Conservation (phyloP, 345 rosid genomes). For the Eucalyptus grandis region DNA sequence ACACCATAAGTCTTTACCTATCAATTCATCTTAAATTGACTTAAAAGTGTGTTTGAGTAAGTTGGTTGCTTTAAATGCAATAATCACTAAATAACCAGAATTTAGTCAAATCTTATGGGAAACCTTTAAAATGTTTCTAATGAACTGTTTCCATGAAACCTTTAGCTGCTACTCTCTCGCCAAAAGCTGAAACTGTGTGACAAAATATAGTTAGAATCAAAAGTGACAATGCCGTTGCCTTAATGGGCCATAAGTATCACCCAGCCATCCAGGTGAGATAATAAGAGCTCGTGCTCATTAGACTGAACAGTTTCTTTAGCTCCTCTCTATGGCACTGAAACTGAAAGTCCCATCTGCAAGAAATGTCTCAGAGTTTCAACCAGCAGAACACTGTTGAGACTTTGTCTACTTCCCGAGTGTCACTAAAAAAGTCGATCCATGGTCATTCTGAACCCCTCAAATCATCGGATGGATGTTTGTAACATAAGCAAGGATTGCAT, state of each 20-base stretch:
- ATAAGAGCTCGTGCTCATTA: too few relatives aligned
- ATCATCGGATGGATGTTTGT: not conserved
- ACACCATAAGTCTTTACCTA: not conserved
- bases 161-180: not conserved
- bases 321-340: not conserved
- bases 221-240: not conserved
- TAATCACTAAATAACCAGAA: not conserved
- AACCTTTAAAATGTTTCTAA: not conserved
- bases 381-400: not conserved
- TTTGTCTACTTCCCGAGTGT: not conserved
- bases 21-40: not conserved
- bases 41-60: not conserved
- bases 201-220: not conserved
- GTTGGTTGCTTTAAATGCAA: not conserved
- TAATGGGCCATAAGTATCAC: not conserved
- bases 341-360: not conserved
- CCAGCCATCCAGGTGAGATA: too few relatives aligned
- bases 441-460: not conserved
- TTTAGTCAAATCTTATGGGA: not conserved
- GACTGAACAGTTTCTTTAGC: too few relatives aligned
- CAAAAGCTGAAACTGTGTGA: not conserved
- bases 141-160: not conserved
- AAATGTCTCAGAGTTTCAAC: not conserved
- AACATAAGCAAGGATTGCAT: not conserved
- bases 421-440: not conserved